Percentiles rank a stretch among this genome's conserved stretches.
Conservation (phyloP, 306 rosid species). For the Quercus robur region DNA sequence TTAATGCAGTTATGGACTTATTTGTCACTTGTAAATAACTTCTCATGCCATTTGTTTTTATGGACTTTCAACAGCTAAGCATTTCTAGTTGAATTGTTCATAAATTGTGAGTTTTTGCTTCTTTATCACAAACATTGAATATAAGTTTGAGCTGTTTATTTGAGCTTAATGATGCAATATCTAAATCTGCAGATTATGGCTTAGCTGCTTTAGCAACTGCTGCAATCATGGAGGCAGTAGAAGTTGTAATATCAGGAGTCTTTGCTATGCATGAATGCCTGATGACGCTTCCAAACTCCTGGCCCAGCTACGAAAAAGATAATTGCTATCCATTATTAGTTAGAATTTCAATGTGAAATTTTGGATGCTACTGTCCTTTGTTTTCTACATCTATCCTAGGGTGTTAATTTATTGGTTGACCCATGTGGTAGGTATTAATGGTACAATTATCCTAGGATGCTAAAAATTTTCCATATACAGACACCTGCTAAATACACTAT, state of each 20-base stretch:
- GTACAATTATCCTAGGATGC: conserved; percentile 17
- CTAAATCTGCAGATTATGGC: conserved; percentile 60
- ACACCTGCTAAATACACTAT: conserved; percentile 12
- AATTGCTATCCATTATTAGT: conserved; percentile 75
- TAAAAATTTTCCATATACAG: conserved; percentile 25
- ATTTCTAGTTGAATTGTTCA: background rate
- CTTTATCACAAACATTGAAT: background rate
- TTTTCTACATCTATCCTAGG: background rate
- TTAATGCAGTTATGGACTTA: background rate
- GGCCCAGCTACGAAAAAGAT: conserved; percentile 69
- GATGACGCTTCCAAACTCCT: conserved; percentile 15
- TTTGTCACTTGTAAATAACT: background rate
- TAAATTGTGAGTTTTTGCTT: background rate
- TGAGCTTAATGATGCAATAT: background rate
- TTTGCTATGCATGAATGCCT: too few relatives aligned
- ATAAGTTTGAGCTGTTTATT: background rate
- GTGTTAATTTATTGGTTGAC: background rate
- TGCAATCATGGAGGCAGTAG: conserved; percentile 69
- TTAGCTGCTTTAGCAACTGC: conserved; percentile 88
- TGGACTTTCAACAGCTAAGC: background rate
- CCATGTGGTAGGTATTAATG: conserved; percentile 19
- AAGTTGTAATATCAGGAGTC: conserved; percentile 64
- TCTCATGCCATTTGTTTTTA: background rate
- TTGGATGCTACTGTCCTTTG: conserved; percentile 1
- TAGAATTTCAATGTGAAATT: conserved; percentile 54